Percentiles rank a stretch among this genome's conserved stretches.
These are phyloP conservation scores for Bipolaris gigantea DNA, from an alignment of 2,329 filamentous ascomycete genomes.

Conservation along the genomic window DNA sequence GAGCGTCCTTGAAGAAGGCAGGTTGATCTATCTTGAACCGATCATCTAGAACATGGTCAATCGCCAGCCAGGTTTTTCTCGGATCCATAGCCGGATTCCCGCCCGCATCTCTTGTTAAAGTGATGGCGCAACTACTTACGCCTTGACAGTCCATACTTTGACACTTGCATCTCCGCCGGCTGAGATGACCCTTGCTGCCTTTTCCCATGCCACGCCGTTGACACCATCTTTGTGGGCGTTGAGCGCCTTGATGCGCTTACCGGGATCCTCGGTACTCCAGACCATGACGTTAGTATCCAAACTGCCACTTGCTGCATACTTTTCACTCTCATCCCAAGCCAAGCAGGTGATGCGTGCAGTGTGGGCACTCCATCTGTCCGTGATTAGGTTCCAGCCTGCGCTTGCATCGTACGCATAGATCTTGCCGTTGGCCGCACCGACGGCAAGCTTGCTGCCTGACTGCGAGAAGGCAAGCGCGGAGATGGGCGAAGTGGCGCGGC, in stretches of 20 bases:
- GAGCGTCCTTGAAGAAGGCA: background rate
- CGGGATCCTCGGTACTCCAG: conserved; percentile 84
- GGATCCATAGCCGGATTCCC: background rate
- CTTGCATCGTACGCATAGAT: conserved; percentile 75
- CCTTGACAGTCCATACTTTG: conserved; percentile 72
- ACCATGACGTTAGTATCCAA: conserved; percentile 91
- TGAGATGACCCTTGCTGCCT: conserved; percentile 67
- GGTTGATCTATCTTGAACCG: background rate
- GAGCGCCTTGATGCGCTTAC: conserved; percentile 76
- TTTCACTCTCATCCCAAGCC: conserved; percentile 75
- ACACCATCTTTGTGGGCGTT: conserved; percentile 98
- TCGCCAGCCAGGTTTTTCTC: background rate
- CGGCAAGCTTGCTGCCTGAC: conserved; percentile 75
- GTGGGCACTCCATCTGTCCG: conserved; percentile 76
- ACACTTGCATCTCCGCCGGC: conserved; percentile 85
- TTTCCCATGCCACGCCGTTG: conserved; percentile 80
- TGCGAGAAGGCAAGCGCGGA: conserved; percentile 82
- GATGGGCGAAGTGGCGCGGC: conserved; percentile 70
- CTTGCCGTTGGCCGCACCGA: conserved; percentile 82
- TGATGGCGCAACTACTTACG: conserved; percentile 22
- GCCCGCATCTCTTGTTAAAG: background rate
- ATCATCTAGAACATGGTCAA: background rate
- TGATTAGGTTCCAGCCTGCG: conserved; percentile 69
- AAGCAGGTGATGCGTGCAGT: conserved; percentile 68
- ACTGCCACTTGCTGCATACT: conserved; percentile 79